Evolutionary conservation across 495 filamentous ascomycete species (phyloP).

Genomic region (Hypoxylon fuscum): DNA sequence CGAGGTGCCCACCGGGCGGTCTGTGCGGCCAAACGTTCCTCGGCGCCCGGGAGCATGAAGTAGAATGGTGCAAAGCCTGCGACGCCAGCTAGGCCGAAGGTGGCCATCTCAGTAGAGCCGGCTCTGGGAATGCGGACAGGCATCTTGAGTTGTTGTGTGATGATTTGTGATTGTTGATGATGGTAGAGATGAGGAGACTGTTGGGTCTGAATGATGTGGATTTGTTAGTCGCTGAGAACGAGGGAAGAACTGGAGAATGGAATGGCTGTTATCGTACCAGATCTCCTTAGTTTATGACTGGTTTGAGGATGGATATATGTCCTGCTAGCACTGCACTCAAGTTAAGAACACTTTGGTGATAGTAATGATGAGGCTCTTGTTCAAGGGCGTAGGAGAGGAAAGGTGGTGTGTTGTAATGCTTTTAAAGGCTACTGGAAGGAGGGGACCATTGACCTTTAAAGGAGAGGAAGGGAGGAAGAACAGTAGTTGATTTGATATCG

Average conservation of each 20-base stretch:
- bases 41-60: constrained; percentile 56
- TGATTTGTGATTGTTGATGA: constrained; percentile 17
- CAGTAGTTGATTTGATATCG: constrained; percentile 11
- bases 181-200: constrained; percentile 31
- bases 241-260: background rate
- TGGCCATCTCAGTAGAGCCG: constrained; percentile 50
- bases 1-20: constrained; percentile 58
- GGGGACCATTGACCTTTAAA: constrained; percentile 24
- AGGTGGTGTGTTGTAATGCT: constrained; percentile 10
- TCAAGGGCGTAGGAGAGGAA: constrained; percentile 7
- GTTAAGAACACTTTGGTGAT: constrained; percentile 4
- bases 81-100: constrained; percentile 55
- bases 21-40: constrained; percentile 53
- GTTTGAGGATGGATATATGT: background rate
- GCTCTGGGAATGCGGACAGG: constrained; percentile 57
- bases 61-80: constrained; percentile 58
- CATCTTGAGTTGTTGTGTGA: constrained; percentile 47
- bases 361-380: constrained; percentile 5
- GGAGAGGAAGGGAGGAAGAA: constrained; percentile 15
- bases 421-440: background rate
- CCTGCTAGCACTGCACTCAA: background rate
- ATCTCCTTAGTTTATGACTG: constrained; percentile 6
- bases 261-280: constrained; percentile 6
- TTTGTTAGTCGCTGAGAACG: constrained; percentile 6
- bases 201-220: constrained; percentile 2